Base-by-base conservation (phyloP, 441 rosid species). In the Gossypium schwendimanii region DNA sequence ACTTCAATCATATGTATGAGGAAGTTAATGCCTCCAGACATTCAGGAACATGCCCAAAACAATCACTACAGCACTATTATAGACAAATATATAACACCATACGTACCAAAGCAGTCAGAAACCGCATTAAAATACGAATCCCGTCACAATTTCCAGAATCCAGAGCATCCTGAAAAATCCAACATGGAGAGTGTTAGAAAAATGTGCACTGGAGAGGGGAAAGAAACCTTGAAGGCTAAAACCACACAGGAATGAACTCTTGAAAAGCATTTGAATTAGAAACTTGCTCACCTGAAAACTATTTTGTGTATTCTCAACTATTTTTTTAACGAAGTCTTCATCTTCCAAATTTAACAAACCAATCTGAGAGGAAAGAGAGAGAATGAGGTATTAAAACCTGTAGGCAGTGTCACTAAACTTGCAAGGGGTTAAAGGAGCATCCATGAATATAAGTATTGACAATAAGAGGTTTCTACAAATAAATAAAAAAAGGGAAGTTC, bases 281-380 rank as follows among this genome's bases (percentile, higher is more conserved):
- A 67, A 41, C 65, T 68, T 66, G 70, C 80, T 78, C 77, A 91
- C 97, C 94, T 96, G 99, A 73, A 93, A 87, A 79, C 83, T 75
- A 65, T 76, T 74, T 70, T 90, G 94, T 76, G 81, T 79, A 47
- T 45, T 83, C 72, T 87, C 94, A 74, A 93, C 84, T 41, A 91
- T n/a, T 74, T 78, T 84, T 77, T 59, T 70, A 31, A 84, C 98
- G 20, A 88, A 89, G 14, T 91, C 97, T 84, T 96, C 99, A 68
- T 96, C 84, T 78, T 93, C 99, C 92, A 96, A 83, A 88, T 96
- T 93, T 85, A 96, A 66, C 76, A 93, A 81, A 50, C 97, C 97
- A 81, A 91, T 81, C 98, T 96, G 31, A 21, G 77, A 78, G 78
- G 31, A 21, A 75, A 78, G 78, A 74, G 61, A 71, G 73, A 59